Percentiles rank a stretch among this genome's conserved stretches.
Evolutionary conservation across 495 filamentous ascomycete species (phyloP).

Genomic region (Tetracladium setigerum): DNA sequence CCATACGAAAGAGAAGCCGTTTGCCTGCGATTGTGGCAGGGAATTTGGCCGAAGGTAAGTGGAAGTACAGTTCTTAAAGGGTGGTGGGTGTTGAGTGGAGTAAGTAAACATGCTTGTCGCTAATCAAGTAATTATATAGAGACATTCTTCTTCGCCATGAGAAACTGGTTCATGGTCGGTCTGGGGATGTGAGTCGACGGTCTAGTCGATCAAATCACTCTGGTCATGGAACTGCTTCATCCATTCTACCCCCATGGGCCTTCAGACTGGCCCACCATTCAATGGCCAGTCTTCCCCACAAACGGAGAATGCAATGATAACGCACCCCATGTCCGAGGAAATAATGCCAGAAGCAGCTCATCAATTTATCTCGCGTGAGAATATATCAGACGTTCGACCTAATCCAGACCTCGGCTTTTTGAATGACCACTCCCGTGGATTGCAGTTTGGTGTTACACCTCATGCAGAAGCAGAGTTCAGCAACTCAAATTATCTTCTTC

Average conservation of each 20-base stretch:
- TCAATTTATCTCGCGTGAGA: no score
- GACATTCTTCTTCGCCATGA: slow-evolving; percentile 67
- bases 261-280: no score
- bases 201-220: slow-evolving; percentile 36
- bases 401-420: slow-evolving; percentile 30
- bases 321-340: no score
- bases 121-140: slow-evolving; percentile 48
- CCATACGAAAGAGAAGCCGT: slow-evolving; percentile 55
- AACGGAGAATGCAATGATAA: no score
- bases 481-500: slow-evolving; percentile 30
- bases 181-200: slow-evolving; percentile 16
- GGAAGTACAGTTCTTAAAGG: slow-evolving; percentile 1
- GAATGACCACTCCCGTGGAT: slow-evolving; percentile 37
- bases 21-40: slow-evolving; percentile 47
- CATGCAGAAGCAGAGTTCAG: slow-evolving; percentile 33
- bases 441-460: slow-evolving; percentile 24
- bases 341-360: no score
- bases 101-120: slow-evolving; percentile 11
- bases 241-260: no score
- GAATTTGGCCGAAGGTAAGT: slow-evolving; percentile 49
- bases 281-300: no score
- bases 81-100: not conserved
- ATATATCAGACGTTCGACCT: slow-evolving; percentile 21
- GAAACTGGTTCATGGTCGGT: slow-evolving; percentile 51
- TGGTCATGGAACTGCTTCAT: slow-evolving; percentile 21